phyloP scores from a whole-genome alignment of 2,329 filamentous ascomycete genomes.

The Akanthomyces dipterigenus region DNA sequence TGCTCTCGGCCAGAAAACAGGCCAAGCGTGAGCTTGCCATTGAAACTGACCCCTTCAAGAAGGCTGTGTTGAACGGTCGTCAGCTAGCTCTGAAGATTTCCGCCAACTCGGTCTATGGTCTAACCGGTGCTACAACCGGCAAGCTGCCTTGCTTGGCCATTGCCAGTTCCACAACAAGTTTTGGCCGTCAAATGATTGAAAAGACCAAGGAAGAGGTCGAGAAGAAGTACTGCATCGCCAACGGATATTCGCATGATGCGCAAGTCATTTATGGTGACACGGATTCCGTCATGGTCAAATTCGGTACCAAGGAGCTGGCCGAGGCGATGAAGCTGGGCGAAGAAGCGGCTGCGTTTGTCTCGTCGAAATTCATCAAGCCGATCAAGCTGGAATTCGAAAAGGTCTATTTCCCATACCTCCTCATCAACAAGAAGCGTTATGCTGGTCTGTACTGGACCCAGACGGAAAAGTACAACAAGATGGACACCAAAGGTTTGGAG shows the following conservation, averaged over 20 bases:
- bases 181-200: conserved; percentile 98
- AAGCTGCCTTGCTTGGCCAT: conserved; percentile 94
- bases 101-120: conserved; percentile 94
- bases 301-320: conserved; percentile 78
- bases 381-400: conserved; percentile 99
- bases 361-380: conserved; percentile 85
- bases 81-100: conserved; percentile 94
- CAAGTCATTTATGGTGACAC: conserved; percentile 98
- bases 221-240: conserved; percentile 79
- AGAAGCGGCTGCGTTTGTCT: conserved; percentile 83
- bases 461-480: conserved; percentile 93
- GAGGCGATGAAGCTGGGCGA: conserved; percentile 94
- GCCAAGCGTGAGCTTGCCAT: conserved; percentile 84
- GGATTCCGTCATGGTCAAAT: conserved; percentile 99
- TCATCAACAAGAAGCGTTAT: conserved; percentile 99
- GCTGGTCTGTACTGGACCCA: conserved; percentile 97
- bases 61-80: conserved; percentile 94
- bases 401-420: conserved; percentile 93
- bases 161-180: conserved; percentile 93
- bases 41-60: conserved; percentile 94
- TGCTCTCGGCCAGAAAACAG: conserved; percentile 85
- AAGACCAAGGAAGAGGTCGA: conserved; percentile 96
- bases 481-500: conserved; percentile 99
- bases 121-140: conserved; percentile 92
- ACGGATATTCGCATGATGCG: conserved; percentile 90